Conservation (phyloP, 2,329 filamentous ascomycete genomes). For the Calonectria hongkongensis region DNA sequence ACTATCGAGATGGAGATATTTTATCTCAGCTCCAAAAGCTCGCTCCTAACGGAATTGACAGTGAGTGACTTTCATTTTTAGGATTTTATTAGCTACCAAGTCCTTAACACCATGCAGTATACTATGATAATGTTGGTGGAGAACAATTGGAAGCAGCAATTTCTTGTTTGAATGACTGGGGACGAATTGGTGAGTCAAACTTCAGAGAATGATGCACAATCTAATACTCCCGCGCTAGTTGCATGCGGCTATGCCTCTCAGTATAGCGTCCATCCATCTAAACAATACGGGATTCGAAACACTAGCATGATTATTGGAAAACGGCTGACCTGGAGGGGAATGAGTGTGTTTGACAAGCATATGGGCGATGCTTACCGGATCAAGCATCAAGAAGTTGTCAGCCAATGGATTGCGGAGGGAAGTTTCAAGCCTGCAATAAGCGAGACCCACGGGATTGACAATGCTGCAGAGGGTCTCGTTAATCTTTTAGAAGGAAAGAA, state of each 20-base stretch:
- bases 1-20: slow-evolving; percentile 86
- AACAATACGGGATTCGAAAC: slow-evolving; percentile 28
- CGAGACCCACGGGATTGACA: slow-evolving; percentile 84
- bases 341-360: slow-evolving; percentile 24
- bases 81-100: too few species aligned
- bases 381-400: slow-evolving; percentile 83
- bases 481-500: slow-evolving; percentile 86
- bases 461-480: slow-evolving; percentile 82
- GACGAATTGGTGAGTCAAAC: slow-evolving; percentile 4
- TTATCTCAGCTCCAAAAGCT: slow-evolving; percentile 78
- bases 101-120: slow-evolving; percentile 63
- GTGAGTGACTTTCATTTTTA: not conserved
- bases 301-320: slow-evolving; percentile 27
- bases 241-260: slow-evolving; percentile 21
- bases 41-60: slow-evolving; percentile 83
- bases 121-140: slow-evolving; percentile 88
- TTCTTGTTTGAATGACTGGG: slow-evolving; percentile 20
- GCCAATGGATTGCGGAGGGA: slow-evolving; percentile 84
- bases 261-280: slow-evolving; percentile 16
- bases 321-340: slow-evolving; percentile 19
- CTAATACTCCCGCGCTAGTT: not conserved
- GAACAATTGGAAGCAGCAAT: slow-evolving; percentile 78
- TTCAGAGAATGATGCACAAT: not conserved
- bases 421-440: slow-evolving; percentile 81
- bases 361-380: slow-evolving; percentile 19